Evolutionary conservation across 306 rosid genomes (phyloP).

Genomic region (Quercus alba): DNA sequence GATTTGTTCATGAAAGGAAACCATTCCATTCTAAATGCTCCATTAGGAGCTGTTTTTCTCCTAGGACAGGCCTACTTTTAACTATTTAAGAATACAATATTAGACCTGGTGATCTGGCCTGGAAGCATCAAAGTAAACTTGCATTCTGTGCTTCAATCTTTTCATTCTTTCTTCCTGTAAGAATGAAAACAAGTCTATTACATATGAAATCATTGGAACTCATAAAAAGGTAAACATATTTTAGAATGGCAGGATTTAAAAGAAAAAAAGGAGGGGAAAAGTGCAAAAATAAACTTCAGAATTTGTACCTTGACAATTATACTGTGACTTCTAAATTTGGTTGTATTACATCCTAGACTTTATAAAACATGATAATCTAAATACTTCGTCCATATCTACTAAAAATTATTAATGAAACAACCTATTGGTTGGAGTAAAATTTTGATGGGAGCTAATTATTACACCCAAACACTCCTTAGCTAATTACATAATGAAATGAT

Average conservation of each 20-base stretch:
- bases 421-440: too few relatives aligned
- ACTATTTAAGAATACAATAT: background rate
- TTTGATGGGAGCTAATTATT: too few relatives aligned
- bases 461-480: too few relatives aligned
- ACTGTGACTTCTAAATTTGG: too few relatives aligned
- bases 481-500: too few relatives aligned
- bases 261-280: background rate
- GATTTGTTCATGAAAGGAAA: background rate
- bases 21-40: background rate
- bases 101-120: conserved; percentile 75
- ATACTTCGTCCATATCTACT: too few relatives aligned
- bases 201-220: background rate
- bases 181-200: background rate
- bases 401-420: too few relatives aligned
- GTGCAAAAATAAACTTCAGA: too few relatives aligned
- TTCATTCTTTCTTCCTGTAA: conserved; percentile 68
- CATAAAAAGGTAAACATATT: background rate
- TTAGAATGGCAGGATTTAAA: background rate
- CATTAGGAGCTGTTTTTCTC: background rate
- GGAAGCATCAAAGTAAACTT: conserved; percentile 69
- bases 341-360: too few relatives aligned
- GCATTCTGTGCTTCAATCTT: conserved; percentile 63
- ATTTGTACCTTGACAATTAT: too few relatives aligned
- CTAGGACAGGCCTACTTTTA: background rate
- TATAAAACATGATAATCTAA: too few relatives aligned